Evolutionary conservation across 108 stramenopile genomes (phyloP), one percentile per base, ranked within the genome.

Genomic region (Skeletonema potamos): DNA sequence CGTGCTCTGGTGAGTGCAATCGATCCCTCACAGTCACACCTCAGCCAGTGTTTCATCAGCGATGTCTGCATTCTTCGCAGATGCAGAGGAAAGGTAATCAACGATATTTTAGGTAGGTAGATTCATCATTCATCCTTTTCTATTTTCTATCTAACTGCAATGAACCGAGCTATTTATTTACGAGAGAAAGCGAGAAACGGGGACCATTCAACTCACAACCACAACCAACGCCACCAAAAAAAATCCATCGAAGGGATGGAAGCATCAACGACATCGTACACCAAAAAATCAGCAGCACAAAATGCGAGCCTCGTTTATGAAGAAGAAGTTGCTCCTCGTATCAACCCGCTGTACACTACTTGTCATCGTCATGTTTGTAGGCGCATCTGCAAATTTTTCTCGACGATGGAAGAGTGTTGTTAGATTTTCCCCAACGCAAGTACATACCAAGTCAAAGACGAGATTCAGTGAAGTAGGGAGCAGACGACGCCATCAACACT

Each of bases 1-100:
- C 88, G 69, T 3, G 71, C 78, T 39, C 88, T 69, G 1, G 84
- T 73, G 22, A 97, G 70, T 26, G 92, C 91, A 10, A 91, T 75
- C 15, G 87, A 90, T 17, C 89, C 91, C 66, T 93, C 91, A 62
- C 89, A 90, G 91, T 91, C 34, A 96, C 80, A 12, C 92, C 96
- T 37, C 89, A 96, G 15, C 92, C 92, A 46, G 83, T 15, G 92
- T 92, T 61, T 84, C 79, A 9, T 85, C 62, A 4, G 92, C 89
- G 59, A 92, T 76, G 77, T 92, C 91, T 28, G 63, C 74, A 24
- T 65, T 36, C n/a, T 48, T 20, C 24, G 72, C 61, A 28, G 39
- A 43, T 0, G 9, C 17, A 24, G 74, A 55, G 13, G 60, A 63
- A 0, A 80, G 27, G 17, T 62, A 64, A 30, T 71, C 74, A 15